These are phyloP conservation scores for Boletus rubescentipes DNA, from an alignment of 768 basidiomycete species.

Conservation along the genomic window DNA sequence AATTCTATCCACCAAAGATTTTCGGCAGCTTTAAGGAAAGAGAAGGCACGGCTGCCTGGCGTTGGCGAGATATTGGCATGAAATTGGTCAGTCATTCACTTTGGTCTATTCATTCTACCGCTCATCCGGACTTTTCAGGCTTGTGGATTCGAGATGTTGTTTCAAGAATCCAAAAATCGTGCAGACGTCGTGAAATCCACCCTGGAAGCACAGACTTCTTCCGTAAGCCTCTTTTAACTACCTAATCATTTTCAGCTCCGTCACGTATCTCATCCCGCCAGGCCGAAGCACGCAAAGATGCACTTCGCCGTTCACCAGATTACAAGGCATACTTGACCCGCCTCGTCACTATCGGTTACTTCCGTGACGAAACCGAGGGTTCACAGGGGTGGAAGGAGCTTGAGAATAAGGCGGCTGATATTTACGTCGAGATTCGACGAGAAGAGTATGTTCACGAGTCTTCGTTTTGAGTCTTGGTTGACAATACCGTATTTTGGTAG, in stretches of 20 bases:
- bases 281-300: slow-evolving; percentile 67
- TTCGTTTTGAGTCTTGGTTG: neutral
- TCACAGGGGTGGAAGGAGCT: slow-evolving; percentile 73
- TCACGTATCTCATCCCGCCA: slow-evolving; percentile 26
- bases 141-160: slow-evolving; percentile 96
- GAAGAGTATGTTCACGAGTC: slow-evolving; percentile 56
- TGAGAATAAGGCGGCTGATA: slow-evolving; percentile 67
- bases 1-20: slow-evolving; percentile 86
- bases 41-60: slow-evolving; percentile 66
- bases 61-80: slow-evolving; percentile 86
- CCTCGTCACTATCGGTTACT: slow-evolving; percentile 68
- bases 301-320: slow-evolving; percentile 62
- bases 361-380: slow-evolving; percentile 73
- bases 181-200: slow-evolving; percentile 37
- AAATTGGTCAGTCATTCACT: slow-evolving; percentile 65
- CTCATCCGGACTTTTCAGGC: slow-evolving; percentile 47
- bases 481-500: slow-evolving; percentile 30
- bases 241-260: neutral
- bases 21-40: slow-evolving; percentile 74
- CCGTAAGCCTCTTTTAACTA: slow-evolving; percentile 40
- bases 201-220: slow-evolving; percentile 40
- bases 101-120: neutral
- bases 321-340: slow-evolving; percentile 71
- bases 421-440: slow-evolving; percentile 61
- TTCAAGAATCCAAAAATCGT: slow-evolving; percentile 75